These are phyloP conservation scores for Dactylonectria macrodidyma DNA, from an alignment of 2,329 filamentous ascomycete genomes.

Conservation along the genomic window DNA sequence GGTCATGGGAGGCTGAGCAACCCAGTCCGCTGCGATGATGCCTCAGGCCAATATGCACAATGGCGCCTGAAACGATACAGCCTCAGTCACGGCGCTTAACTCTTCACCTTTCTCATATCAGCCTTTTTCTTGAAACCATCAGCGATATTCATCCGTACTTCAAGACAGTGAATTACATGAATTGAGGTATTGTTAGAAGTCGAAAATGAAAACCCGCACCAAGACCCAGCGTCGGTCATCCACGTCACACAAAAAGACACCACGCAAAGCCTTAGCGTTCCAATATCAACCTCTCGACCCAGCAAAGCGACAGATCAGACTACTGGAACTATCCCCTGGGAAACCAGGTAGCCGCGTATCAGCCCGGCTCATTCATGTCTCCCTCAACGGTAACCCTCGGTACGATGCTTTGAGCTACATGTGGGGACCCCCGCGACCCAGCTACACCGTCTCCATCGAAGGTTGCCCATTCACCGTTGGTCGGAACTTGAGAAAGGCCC, in stretches of 20 bases:
- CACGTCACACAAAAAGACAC: not conserved
- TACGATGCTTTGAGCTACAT: constrained; percentile 29
- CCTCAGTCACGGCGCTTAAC: too few species aligned
- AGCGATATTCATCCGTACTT: too few species aligned
- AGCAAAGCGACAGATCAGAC: not conserved
- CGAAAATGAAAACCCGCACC: not conserved
- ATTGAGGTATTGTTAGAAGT: too few species aligned
- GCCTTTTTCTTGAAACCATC: too few species aligned
- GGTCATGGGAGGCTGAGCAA: too few species aligned
- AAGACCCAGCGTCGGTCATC: not conserved
- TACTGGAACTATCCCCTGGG: constrained; percentile 7
- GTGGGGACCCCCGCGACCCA: constrained; percentile 16
- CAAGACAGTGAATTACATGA: too few species aligned
- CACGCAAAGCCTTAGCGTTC: not conserved
- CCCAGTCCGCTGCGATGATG: too few species aligned
- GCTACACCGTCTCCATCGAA: not conserved
- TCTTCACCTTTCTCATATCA: too few species aligned
- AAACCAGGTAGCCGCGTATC: constrained; percentile 8
- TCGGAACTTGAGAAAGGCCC: constrained; percentile 9
- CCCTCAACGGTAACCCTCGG: constrained; percentile 5
- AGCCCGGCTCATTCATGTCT: constrained; percentile 6
- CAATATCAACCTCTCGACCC: not conserved
- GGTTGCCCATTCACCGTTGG: constrained; percentile 8
- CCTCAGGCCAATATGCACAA: too few species aligned
- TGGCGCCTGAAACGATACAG: too few species aligned